Evolutionary conservation across 2,329 filamentous ascomycete genomes (phyloP).

Genomic region (Penicillium sp.): DNA sequence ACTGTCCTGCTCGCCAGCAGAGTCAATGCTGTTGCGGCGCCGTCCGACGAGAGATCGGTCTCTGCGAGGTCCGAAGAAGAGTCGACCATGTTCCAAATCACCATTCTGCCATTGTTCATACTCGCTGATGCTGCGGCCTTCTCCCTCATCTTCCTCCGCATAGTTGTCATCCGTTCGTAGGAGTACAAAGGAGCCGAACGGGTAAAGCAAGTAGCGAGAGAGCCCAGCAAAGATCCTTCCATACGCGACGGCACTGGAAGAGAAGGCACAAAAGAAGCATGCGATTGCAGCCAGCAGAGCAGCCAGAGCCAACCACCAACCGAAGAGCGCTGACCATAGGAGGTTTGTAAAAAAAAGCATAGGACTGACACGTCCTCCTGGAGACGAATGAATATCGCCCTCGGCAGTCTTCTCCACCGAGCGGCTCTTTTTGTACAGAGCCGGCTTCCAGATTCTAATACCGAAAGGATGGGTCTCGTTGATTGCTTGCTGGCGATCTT

Average conservation of each 20-base stretch:
- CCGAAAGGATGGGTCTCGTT: constrained; percentile 98
- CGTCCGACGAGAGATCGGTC: constrained; percentile 82
- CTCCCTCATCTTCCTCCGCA: constrained; percentile 88
- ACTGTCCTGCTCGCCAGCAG: constrained; percentile 85
- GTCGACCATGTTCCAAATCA: constrained; percentile 89
- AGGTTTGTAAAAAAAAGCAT: constrained; percentile 89
- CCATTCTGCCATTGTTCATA: constrained; percentile 99
- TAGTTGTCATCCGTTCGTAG: constrained; percentile 94
- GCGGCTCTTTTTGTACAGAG: constrained; percentile 94
- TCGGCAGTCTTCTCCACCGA: constrained; percentile 96
- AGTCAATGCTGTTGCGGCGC: constrained; percentile 86
- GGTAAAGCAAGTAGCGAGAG: constrained; percentile 86
- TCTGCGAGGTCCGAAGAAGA: constrained; percentile 87
- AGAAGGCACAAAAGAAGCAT: constrained; percentile 79
- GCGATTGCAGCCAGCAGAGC: constrained; percentile 73
- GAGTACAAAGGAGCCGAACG: constrained; percentile 94
- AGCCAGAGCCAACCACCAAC: constrained; percentile 90
- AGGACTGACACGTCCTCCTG: constrained; percentile 80
- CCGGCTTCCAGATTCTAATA: constrained; percentile 98
- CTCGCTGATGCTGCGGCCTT: constrained; percentile 95
- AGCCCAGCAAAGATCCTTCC: constrained; percentile 83
- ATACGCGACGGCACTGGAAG: constrained; percentile 81
- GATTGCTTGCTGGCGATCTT: constrained; percentile 95
- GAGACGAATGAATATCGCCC: constrained; percentile 93
- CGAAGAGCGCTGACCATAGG: constrained; percentile 87